Conservation (phyloP, 257 asterid genomes). For the Jasminum sambac region DNA sequence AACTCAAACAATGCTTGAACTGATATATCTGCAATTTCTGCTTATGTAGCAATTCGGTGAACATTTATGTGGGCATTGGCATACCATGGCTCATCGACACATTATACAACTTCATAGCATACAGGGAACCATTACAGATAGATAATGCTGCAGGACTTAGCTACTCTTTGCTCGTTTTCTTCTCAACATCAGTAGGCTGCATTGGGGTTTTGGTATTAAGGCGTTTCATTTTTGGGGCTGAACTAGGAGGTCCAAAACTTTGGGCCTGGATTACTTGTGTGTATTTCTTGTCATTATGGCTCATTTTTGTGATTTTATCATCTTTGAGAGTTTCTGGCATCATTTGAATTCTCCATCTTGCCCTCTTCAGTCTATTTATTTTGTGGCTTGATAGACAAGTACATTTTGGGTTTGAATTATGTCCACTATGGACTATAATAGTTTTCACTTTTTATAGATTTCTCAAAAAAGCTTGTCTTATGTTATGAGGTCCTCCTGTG, state of each 20-base stretch:
- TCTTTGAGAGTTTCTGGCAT: conserved; percentile 61
- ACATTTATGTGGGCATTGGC: conserved; percentile 85
- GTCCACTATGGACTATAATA: not conserved
- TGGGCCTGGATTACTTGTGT: conserved; percentile 88
- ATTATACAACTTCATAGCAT: conserved; percentile 76
- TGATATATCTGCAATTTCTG: not conserved
- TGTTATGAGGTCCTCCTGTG: too few relatives aligned
- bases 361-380: not conserved
- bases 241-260: conserved; percentile 82
- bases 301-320: conserved; percentile 62
- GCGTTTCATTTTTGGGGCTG: conserved; percentile 73
- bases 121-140: conserved; percentile 62
- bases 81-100: conserved; percentile 91
- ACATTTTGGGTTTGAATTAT: not conserved
- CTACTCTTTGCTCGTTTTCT: conserved; percentile 83
- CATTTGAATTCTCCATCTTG: conserved; percentile 34
- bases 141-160: conserved; percentile 74
- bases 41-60: conserved; percentile 81
- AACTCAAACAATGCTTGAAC: not conserved
- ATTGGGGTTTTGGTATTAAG: conserved; percentile 74
- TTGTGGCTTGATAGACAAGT: not conserved
- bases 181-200: conserved; percentile 78
- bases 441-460: too few relatives aligned
- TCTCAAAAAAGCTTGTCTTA: too few relatives aligned
- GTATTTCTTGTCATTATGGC: conserved; percentile 72